These are phyloP conservation scores for Cydonia oblonga DNA, from an alignment of 331 rosid species.

Conservation along the genomic window DNA sequence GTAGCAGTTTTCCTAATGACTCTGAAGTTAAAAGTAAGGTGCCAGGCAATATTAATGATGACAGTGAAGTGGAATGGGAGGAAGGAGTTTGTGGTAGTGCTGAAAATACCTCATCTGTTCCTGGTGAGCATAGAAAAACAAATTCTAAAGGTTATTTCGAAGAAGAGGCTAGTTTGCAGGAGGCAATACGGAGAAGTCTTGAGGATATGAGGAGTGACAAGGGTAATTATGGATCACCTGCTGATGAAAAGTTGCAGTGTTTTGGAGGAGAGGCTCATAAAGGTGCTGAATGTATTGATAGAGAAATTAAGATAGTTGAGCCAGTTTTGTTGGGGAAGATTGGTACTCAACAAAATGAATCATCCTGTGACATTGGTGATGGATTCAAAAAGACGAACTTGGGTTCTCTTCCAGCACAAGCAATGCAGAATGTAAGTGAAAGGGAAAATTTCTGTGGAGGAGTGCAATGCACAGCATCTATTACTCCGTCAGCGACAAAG, in stretches of 20 bases:
- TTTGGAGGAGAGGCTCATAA: constrained; percentile 17
- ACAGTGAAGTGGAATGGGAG: constrained; percentile 76
- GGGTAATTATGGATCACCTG: constrained; percentile 2
- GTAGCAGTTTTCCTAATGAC: constrained; percentile 15
- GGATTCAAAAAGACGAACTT: constrained; percentile 16
- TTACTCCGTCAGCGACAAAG: constrained; percentile 10
- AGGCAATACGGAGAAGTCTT: constrained; percentile 88
- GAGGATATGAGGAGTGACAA: constrained; percentile 28
- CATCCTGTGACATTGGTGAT: constrained; percentile 22
- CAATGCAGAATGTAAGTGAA: constrained; percentile 24
- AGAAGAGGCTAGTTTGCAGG: constrained; percentile 73
- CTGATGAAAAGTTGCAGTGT: constrained; percentile 16
- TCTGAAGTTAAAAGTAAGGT: constrained; percentile 12
- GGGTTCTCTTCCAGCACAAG: constrained; percentile 23
- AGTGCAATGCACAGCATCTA: constrained; percentile 5
- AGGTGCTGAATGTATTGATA: constrained; percentile 8
- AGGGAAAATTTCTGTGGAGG: constrained; percentile 10
- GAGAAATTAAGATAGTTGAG: constrained; percentile 5
- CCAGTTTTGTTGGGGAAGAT: constrained; percentile 16
- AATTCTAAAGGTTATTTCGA: constrained; percentile 56
- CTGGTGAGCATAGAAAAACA: constrained; percentile 18
- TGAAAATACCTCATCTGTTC: constrained; percentile 22
- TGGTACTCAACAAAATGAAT: constrained; percentile 15
- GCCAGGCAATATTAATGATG: constrained; percentile 30
- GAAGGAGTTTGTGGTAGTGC: constrained; percentile 47